A percentile compares a stretch with the other conserved stretches of the same genome.
Conservation (phyloP, 2,329 filamentous ascomycete genomes). For the Cladobotryum protrusum region DNA sequence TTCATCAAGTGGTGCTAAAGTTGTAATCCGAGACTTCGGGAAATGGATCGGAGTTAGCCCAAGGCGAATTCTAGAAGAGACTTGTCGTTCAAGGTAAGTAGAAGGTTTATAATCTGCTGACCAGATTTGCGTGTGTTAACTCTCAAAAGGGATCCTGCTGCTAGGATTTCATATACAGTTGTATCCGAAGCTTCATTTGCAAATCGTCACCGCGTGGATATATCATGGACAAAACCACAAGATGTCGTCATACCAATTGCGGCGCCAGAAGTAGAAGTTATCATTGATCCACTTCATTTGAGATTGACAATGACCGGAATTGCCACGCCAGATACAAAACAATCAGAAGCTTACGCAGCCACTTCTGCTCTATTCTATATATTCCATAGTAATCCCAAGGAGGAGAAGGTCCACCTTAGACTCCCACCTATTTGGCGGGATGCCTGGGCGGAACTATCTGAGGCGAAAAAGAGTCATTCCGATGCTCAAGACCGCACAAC, state of each 20-base stretch:
- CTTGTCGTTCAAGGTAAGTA: conserved; percentile 69
- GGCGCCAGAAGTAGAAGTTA: conserved; percentile 38
- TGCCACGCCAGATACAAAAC: conserved; percentile 66
- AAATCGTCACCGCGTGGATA: conserved; percentile 66
- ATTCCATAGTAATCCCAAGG: conserved; percentile 69
- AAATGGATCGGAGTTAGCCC: conserved; percentile 74
- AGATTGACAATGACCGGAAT: conserved; percentile 68
- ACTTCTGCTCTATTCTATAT: conserved; percentile 77
- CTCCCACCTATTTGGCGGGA: conserved; percentile 78
- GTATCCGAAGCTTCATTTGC: conserved; percentile 70
- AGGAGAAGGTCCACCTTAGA: conserved; percentile 77
- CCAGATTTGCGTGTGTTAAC: not conserved
- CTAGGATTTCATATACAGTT: conserved; percentile 59
- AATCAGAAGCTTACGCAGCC: conserved; percentile 83
- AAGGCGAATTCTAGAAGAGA: conserved; percentile 71
- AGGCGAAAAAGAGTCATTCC: conserved; percentile 60
- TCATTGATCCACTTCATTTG: conserved; percentile 45
- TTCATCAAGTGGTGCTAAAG: conserved; percentile 44
- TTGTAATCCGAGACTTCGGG: conserved; percentile 75
- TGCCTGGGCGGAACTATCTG: conserved; percentile 73
- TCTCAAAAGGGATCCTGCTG: conserved; percentile 57
- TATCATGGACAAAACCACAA: conserved; percentile 74
- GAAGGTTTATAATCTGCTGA: not conserved
- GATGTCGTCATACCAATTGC: conserved; percentile 32
- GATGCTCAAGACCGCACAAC: conserved; percentile 65